Evolutionary conservation across 208 protist species (phyloP).

Genomic region (Acanthamoeba triangularis): DNA sequence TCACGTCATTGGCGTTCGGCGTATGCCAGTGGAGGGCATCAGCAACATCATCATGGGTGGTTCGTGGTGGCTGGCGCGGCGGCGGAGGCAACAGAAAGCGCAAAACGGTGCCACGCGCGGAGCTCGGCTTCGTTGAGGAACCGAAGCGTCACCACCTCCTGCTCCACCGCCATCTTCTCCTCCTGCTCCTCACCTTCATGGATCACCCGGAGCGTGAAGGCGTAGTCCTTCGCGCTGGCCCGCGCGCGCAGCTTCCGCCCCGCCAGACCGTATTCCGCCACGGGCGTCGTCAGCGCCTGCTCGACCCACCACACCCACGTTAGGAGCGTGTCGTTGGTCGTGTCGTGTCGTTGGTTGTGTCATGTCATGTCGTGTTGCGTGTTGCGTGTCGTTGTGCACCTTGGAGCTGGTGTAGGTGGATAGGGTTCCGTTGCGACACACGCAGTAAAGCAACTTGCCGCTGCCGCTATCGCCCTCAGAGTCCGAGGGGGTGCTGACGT

Average conservation of each 20-base stretch:
- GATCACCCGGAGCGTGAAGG: background rate
- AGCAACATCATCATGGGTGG: no score
- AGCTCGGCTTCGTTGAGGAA: conserved; percentile 21
- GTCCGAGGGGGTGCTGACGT: background rate
- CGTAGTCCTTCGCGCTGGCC: background rate
- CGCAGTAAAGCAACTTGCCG: conserved; percentile 6
- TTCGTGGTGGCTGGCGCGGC: no score
- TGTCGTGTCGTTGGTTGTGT: background rate
- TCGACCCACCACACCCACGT: background rate
- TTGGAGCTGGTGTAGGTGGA: background rate
- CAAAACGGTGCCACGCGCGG: background rate
- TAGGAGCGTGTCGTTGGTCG: no score
- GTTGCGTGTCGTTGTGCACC: background rate
- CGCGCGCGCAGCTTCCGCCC: background rate
- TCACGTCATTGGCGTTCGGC: no score
- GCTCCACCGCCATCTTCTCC: no score
- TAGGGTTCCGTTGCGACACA: background rate
- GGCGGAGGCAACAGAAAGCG: background rate
- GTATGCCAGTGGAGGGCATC: no score
- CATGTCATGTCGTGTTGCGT: no score
- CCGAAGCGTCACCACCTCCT: background rate
- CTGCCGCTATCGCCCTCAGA: background rate
- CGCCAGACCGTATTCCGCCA: background rate
- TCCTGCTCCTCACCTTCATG: background rate
- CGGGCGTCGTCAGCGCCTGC: conserved; percentile 1